Base-by-base conservation (phyloP, 2,329 filamentous ascomycete genomes). In the Neopestalotiopsis sp. region DNA sequence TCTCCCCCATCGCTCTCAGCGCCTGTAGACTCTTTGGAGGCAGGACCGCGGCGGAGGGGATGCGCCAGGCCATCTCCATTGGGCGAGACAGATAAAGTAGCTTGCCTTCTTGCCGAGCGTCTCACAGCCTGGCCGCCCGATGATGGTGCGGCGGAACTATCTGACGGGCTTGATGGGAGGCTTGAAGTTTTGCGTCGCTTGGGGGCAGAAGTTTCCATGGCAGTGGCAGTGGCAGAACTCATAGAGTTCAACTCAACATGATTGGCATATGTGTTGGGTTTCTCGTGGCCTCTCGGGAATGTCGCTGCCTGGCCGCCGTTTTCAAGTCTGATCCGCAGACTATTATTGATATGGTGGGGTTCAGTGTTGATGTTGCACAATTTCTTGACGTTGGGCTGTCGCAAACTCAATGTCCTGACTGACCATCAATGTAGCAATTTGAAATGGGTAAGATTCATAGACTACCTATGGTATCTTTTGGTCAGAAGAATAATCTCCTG, bases 51-150 rank as follows among this genome's bases (percentile, higher is more conserved):
- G 80, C 90, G 88, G 70, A 91, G 88, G 62, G 88, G 86, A 71
- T 88, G 86, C 68, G 89, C 83, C 14, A 92, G 79, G 73, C 89
- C 92, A 13, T 90, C 85, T 75, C 85, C 89, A 0, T 90, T 92
- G 0, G 91, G 90, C n/a, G 90, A 91, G 67, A 88, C 88, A 75
- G 90, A 92, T 0, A 90, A 91, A 0, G 87, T 85, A 1, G 85
- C 84, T 61, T 76, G 74, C 7, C 77, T 72, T 53, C 79, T 77
- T 20, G 79, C 66, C 45, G 76, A 71, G 13, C 71, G 71, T 65
- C 69, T 70, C 6, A 62, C 59, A 38, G 69, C 67, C 20, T 69
- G 71, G 24, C 14, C 5, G 20, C 74, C 70, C 10, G 67, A 71
- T 24, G 71, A 49, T 24, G 66, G 70, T 14, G 71, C 28, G 20